Conservation (phyloP, 768 basidiomycete genomes). For the Amanita thiersii region DNA sequence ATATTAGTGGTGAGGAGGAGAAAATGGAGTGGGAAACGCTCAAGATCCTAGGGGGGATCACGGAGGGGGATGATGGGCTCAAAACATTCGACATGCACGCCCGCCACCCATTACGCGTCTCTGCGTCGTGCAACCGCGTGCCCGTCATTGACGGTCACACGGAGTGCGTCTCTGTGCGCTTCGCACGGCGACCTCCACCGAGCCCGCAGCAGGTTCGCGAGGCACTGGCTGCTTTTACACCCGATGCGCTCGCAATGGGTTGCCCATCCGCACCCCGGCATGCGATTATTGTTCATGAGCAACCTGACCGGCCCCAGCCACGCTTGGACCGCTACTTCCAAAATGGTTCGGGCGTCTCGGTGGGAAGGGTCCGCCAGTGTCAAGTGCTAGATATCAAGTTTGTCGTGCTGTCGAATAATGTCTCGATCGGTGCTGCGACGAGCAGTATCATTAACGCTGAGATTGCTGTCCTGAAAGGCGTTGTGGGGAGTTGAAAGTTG, state of each 20-base stretch:
- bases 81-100: slow-evolving; percentile 82
- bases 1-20: slow-evolving; percentile 91
- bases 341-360: slow-evolving; percentile 84
- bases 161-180: slow-evolving; percentile 83
- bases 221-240: slow-evolving; percentile 65
- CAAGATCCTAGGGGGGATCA: slow-evolving; percentile 89
- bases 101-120: slow-evolving; percentile 74
- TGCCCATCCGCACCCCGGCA: slow-evolving; percentile 83
- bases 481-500: slow-evolving; percentile 16
- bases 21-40: slow-evolving; percentile 99
- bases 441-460: slow-evolving; percentile 97
- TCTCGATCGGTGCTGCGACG: slow-evolving; percentile 93
- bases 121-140: slow-evolving; percentile 91
- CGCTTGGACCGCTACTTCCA: slow-evolving; percentile 86
- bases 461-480: slow-evolving; percentile 76
- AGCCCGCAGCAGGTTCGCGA: slow-evolving; percentile 82
- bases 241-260: slow-evolving; percentile 65
- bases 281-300: slow-evolving; percentile 88
- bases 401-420: slow-evolving; percentile 88
- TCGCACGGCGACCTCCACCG: slow-evolving; percentile 72
- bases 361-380: slow-evolving; percentile 88
- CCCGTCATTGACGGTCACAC: slow-evolving; percentile 95
- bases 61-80: slow-evolving; percentile 41
- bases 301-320: slow-evolving; percentile 89
- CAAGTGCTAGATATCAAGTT: slow-evolving; percentile 94